Evolutionary conservation across 2,329 filamentous ascomycete species (phyloP).

Genomic region (Fusarium sp.): DNA sequence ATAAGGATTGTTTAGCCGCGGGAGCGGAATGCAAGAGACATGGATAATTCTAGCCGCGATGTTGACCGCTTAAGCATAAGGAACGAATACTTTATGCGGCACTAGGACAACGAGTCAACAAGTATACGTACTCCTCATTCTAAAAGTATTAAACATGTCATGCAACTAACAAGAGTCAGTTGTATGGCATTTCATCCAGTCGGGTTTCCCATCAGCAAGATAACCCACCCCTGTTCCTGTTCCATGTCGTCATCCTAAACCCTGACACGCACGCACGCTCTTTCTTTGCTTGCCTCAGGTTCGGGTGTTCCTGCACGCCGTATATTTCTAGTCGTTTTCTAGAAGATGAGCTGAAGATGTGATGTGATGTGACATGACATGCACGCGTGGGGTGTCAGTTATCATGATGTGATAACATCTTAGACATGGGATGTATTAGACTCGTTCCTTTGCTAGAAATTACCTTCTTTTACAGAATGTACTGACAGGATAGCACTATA

Average conservation of each 20-base stretch:
- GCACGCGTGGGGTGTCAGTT: conserved; percentile 7
- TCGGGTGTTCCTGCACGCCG: not conserved
- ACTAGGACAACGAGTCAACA: not conserved
- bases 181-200: not conserved
- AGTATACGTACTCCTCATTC: not conserved
- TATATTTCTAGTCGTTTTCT: conserved; percentile 42
- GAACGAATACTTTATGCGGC: not conserved
- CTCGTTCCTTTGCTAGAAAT: conserved; percentile 22
- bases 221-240: conserved; percentile 25
- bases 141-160: conserved; percentile 3
- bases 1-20: not conserved
- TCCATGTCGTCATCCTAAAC: conserved; percentile 31
- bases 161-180: conserved; percentile 21
- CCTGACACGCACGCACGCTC: conserved; percentile 11
- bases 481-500: too few relatives aligned
- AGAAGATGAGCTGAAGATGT: conserved; percentile 29
- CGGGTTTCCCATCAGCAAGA: conserved; percentile 6
- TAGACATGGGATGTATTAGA: conserved; percentile 24
- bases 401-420: conserved; percentile 9
- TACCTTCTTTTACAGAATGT: not conserved
- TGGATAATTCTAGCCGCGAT: not conserved
- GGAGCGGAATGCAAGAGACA: conserved; percentile 5
- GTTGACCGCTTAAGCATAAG: not conserved
- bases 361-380: not conserved
- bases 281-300: conserved; percentile 13